A percentile compares a stretch with the other conserved stretches of the same genome.
phyloP scores from a whole-genome alignment of 2,329 filamentous ascomycete genomes.

The Penicillium occitanis region DNA sequence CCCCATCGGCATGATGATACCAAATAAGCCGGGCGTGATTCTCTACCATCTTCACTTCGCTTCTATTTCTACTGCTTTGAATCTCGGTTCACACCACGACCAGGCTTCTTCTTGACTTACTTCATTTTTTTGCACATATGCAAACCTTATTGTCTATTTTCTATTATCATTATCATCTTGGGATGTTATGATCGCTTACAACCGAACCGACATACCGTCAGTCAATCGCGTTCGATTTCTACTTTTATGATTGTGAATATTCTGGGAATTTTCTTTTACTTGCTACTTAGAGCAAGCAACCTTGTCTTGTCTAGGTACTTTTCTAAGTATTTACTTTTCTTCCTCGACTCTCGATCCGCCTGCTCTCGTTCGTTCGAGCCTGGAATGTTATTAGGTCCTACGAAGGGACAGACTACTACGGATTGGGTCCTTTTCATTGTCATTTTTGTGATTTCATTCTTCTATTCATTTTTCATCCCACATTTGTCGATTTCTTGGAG shows the following conservation, averaged over 20 bases:
- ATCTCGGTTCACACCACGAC: slow-evolving; percentile 7
- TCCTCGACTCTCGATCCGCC: background rate
- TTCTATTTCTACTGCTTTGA: background rate
- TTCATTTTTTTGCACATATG: slow-evolving; percentile 17
- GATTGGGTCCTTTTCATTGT: background rate
- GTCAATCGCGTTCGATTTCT: background rate
- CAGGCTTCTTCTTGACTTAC: slow-evolving; percentile 9
- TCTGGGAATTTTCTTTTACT: slow-evolving; percentile 6
- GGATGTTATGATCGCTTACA: background rate
- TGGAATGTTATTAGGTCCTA: background rate
- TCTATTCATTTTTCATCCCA: background rate
- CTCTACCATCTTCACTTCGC: slow-evolving; percentile 4
- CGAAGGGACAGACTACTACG: background rate
- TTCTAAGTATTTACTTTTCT: slow-evolving; percentile 6
- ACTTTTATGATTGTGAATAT: slow-evolving; percentile 20
- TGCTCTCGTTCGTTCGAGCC: slow-evolving; percentile 1
- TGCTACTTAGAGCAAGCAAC: background rate
- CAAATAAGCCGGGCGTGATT: slow-evolving; percentile 18
- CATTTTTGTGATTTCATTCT: slow-evolving; percentile 1
- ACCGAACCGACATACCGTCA: background rate
- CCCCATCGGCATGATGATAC: slow-evolving; percentile 19
- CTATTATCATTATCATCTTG: background rate
- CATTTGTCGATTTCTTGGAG: background rate
- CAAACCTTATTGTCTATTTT: slow-evolving; percentile 14
- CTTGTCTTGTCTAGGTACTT: slow-evolving; percentile 3